Conservation (phyloP, 495 filamentous ascomycete species). For the Hypoxylon cercidicola region DNA sequence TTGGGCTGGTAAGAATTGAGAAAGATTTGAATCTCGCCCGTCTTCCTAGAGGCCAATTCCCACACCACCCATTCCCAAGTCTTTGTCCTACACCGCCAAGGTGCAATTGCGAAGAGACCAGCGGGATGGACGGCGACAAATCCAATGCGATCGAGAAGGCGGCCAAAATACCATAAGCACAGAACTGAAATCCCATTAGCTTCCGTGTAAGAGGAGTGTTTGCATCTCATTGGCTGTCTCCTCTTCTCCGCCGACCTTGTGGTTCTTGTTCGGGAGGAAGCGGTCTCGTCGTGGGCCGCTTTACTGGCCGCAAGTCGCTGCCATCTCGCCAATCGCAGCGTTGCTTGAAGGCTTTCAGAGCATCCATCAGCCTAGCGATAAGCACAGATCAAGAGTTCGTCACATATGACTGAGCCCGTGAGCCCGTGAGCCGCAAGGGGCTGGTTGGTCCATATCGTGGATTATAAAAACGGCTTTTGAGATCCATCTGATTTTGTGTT, state of each 20-base stretch:
- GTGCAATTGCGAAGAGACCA: slow-evolving; percentile 22
- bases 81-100: slow-evolving; percentile 35
- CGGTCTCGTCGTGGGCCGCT: slow-evolving; percentile 37
- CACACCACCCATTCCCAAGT: slow-evolving; percentile 34
- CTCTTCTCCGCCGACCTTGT: slow-evolving; percentile 40
- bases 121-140: slow-evolving; percentile 5
- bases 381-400: slow-evolving; percentile 54
- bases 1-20: slow-evolving; percentile 46
- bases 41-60: slow-evolving; percentile 36
- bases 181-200: slow-evolving; percentile 44
- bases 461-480: slow-evolving; percentile 31
- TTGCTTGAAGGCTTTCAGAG: slow-evolving; percentile 32
- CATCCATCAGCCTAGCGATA: slow-evolving; percentile 41
- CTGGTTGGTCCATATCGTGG: slow-evolving; percentile 24
- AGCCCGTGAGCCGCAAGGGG: slow-evolving; percentile 39
- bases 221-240: slow-evolving; percentile 43
- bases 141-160: slow-evolving; percentile 38
- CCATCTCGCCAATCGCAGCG: slow-evolving; percentile 48
- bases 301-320: slow-evolving; percentile 45
- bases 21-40: slow-evolving; percentile 37
- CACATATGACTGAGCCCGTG: slow-evolving; percentile 44
- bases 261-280: slow-evolving; percentile 36
- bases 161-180: slow-evolving; percentile 37
- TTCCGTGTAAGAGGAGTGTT: slow-evolving; percentile 32
- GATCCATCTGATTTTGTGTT: slow-evolving; percentile 1